A percentile compares a stretch with the other conserved stretches of the same genome.
Evolutionary conservation across 2,329 filamentous ascomycete genomes (phyloP).

Genomic region (Botryosphaeria agaves): DNA sequence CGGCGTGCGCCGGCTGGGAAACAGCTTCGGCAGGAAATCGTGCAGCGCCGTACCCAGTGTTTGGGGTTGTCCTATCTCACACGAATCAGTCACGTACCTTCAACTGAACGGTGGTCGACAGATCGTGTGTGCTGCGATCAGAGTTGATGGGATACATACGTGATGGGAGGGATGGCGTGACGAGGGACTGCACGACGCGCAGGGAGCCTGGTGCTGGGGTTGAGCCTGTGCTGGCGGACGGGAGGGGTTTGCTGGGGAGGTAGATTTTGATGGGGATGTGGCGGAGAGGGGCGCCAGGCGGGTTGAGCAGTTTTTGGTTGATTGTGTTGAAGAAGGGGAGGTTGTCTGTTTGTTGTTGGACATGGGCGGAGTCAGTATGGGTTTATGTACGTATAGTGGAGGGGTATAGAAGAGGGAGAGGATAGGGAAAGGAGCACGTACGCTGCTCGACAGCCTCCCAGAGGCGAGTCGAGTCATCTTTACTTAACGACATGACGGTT

Average conservation of each 20-base stretch:
- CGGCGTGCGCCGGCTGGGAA: slow-evolving; percentile 71
- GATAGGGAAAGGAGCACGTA: no score
- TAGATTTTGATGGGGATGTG: slow-evolving; percentile 84
- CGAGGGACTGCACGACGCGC: slow-evolving; percentile 50
- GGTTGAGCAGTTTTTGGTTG: slow-evolving; percentile 59
- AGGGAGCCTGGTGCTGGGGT: slow-evolving; percentile 20
- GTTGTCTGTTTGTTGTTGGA: slow-evolving; percentile 39
- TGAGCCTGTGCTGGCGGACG: slow-evolving; percentile 16
- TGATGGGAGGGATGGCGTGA: slow-evolving; percentile 34
- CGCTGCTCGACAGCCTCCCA: slow-evolving; percentile 67
- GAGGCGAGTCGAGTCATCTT: slow-evolving; percentile 63
- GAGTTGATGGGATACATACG: slow-evolving; percentile 10
- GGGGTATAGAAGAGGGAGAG: no score
- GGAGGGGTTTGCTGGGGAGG: slow-evolving; percentile 39
- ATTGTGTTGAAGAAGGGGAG: slow-evolving; percentile 55
- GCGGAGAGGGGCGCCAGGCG: slow-evolving; percentile 50
- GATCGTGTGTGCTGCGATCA: slow-evolving; percentile 1
- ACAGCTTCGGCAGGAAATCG: slow-evolving; percentile 57
- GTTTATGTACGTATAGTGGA: not conserved
- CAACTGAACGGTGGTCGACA: not conserved
- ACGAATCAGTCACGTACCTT: not conserved
- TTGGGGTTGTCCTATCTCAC: slow-evolving; percentile 33
- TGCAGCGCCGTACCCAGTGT: slow-evolving; percentile 67
- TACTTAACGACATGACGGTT: slow-evolving; percentile 76
- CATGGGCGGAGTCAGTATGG: not conserved